phyloP scores from a whole-genome alignment of 2,329 filamentous ascomycete genomes.

The Albophoma yamanashiensis region DNA sequence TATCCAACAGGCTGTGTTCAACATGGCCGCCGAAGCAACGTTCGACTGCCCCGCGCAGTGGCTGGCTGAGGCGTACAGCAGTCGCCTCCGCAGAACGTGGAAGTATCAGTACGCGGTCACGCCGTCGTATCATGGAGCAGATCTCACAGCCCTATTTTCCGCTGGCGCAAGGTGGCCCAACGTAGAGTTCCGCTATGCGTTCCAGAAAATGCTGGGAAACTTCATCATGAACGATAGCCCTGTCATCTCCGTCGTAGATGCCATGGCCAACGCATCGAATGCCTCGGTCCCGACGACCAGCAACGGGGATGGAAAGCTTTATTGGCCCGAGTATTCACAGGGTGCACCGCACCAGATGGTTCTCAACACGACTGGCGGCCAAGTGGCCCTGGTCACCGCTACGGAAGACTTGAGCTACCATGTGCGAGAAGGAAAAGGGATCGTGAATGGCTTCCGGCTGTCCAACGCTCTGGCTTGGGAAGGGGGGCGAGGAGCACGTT shows the following conservation, averaged over 20 bases:
- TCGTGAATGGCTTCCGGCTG: constrained; percentile 25
- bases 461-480: constrained; percentile 36
- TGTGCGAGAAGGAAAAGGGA: constrained; percentile 13
- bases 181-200: constrained; percentile 20
- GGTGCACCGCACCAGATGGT: constrained; percentile 27
- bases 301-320: constrained; percentile 5
- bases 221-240: constrained; percentile 32
- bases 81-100: constrained; percentile 21
- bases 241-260: constrained; percentile 17
- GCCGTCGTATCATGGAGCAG: constrained; percentile 26
- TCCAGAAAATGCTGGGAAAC: constrained; percentile 33
- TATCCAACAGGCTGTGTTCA: constrained; percentile 41
- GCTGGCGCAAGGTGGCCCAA: constrained; percentile 13
- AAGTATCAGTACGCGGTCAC: constrained; percentile 39
- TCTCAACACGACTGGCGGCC: constrained; percentile 35
- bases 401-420: constrained; percentile 14
- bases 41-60: constrained; percentile 48
- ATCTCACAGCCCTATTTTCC: constrained; percentile 25
- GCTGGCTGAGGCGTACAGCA: constrained; percentile 36
- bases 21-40: constrained; percentile 43
- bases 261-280: constrained; percentile 15
- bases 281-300: constrained; percentile 17
- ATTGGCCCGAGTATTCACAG: constrained; percentile 24
- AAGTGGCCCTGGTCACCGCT: constrained; percentile 5
- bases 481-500: constrained; percentile 31